These are phyloP conservation scores for Collybia nuda DNA, from an alignment of 768 basidiomycete species.

Conservation along the genomic window DNA sequence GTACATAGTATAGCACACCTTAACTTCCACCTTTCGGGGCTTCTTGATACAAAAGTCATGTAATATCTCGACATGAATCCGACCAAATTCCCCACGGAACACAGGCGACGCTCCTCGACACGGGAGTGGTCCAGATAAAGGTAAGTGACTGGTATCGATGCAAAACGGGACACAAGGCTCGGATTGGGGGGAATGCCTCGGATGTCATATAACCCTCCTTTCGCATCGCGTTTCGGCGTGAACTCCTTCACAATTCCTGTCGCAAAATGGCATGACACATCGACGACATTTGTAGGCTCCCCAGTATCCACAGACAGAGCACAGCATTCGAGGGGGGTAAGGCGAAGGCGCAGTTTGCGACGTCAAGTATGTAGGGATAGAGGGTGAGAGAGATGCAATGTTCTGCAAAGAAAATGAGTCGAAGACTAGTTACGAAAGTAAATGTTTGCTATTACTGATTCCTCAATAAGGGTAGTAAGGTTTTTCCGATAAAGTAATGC, in stretches of 20 bases:
- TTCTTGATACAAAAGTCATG: no score
- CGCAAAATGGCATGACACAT: slow-evolving; percentile 78
- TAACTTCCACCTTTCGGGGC: no score
- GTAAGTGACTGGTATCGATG: no score
- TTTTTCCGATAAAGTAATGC: slow-evolving; percentile 85
- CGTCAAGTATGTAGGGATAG: slow-evolving; percentile 69
- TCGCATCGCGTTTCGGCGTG: slow-evolving; percentile 86
- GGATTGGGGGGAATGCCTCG: neutral
- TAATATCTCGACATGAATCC: no score
- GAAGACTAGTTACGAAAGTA: neutral
- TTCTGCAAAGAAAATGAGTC: slow-evolving; percentile 38
- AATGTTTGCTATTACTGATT: slow-evolving; percentile 59
- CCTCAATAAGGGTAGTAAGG: slow-evolving; percentile 69
- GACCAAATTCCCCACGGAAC: no score
- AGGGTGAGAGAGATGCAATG: slow-evolving; percentile 50
- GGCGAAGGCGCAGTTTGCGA: slow-evolving; percentile 57
- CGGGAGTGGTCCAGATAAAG: no score
- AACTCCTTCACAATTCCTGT: slow-evolving; percentile 66
- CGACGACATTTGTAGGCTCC: slow-evolving; percentile 76
- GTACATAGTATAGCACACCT: no score
- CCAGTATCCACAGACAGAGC: slow-evolving; percentile 88
- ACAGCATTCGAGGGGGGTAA: slow-evolving; percentile 70
- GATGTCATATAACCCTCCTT: slow-evolving; percentile 53
- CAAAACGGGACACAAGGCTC: neutral
- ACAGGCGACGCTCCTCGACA: no score